Base-by-base conservation (phyloP, 176 grass and related monocot genomes). In the Avena atlantica region DNA sequence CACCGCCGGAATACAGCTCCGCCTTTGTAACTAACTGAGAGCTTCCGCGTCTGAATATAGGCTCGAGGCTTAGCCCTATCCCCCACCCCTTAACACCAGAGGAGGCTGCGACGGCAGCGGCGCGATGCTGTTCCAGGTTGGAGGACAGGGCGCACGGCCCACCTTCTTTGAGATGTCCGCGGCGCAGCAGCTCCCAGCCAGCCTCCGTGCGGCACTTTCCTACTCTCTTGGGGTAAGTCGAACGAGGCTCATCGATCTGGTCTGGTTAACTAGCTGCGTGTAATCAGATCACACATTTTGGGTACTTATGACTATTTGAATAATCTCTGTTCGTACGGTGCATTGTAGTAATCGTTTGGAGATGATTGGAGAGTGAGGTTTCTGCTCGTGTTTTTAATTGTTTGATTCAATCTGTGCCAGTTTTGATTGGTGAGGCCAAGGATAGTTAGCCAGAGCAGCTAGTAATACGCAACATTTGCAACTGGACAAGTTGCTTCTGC, bases 151-250 rank as follows among this genome's bases (percentile, higher is more conserved):
- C 58, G 89, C 92, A 72, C 92, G 94, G 87, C 97, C 97, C 84
- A 98, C 97, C 82, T 98, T 98, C 94, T 98, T 98, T 87, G 97
- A 98, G 94, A 98, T 98, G 97, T 95, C 94, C 14, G 97, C 97
- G 56, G 94, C 97, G 86, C 97, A 98, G 94, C 97, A 98, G 92
- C 97, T 98, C 23, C 94, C 97, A 27, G 90, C 82, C 66, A 98
- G 94, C 83, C 97, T 98, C 89, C 89, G 92, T 31, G 92, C 92
- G 44, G 97, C 94, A 49, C 97, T 98, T 69, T 88, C 89, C 76
- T 98, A 98, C 87, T 98, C 97, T 40, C 83, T 98, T 16, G 97
- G 97, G 80, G 97, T 96, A 89, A 65, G 63, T 12, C 11, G 14
- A 51, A 9, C 42, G 80, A 13, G 83, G 60, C 14, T 76, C 53